phyloP scores from a whole-genome alignment of 805 yeast genomes.

The Metschnikowia reukaufii region DNA sequence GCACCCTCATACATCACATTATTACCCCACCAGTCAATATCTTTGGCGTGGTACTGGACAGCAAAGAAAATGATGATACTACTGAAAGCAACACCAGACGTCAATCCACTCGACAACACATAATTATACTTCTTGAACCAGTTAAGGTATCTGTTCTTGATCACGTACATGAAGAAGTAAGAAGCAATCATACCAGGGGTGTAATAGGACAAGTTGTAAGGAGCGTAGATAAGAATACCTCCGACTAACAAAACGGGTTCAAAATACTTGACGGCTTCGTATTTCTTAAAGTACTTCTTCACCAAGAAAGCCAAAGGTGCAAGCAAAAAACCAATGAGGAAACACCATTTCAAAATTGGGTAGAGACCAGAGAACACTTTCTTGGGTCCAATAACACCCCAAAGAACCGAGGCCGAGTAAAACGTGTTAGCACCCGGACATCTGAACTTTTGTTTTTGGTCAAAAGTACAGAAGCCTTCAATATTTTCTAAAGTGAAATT shows the following conservation, averaged over 20 bases:
- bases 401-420: slow-evolving; percentile 43
- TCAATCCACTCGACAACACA: slow-evolving; percentile 44
- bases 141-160: slow-evolving; percentile 41
- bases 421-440: slow-evolving; percentile 42
- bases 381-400: slow-evolving; percentile 43
- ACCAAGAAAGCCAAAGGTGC: slow-evolving; percentile 36
- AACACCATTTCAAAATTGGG: slow-evolving; percentile 30
- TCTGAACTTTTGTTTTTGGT: slow-evolving; percentile 31
- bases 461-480: slow-evolving; percentile 32
- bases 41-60: slow-evolving; percentile 21
- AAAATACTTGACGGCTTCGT: slow-evolving; percentile 22
- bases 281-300: slow-evolving; percentile 41
- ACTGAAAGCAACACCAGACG: slow-evolving; percentile 43
- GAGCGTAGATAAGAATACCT: slow-evolving; percentile 56
- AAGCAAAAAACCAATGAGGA: slow-evolving; percentile 38
- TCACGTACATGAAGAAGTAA: slow-evolving; percentile 35
- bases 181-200: slow-evolving; percentile 23
- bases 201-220: slow-evolving; percentile 41
- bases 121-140: slow-evolving; percentile 47
- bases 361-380: slow-evolving; percentile 16
- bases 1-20: slow-evolving; percentile 36
- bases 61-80: slow-evolving; percentile 39
- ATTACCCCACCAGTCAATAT: slow-evolving; percentile 67
- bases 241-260: slow-evolving; percentile 43
- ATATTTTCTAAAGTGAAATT: slow-evolving; percentile 42